Evolutionary conservation across 768 basidiomycete genomes (phyloP).

Genomic region (Termitomyces sp.): DNA sequence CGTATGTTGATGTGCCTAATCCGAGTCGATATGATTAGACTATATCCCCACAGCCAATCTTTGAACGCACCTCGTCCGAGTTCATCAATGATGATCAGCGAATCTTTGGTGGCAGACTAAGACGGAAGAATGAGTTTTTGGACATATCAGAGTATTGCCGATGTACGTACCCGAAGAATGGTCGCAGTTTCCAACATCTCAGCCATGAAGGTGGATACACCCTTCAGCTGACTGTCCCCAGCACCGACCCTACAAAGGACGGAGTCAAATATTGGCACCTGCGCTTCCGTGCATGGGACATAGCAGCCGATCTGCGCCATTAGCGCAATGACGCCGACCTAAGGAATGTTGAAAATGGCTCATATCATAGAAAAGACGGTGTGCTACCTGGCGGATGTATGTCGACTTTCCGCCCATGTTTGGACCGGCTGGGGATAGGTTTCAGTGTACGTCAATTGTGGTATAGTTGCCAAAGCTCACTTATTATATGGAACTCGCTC

Average conservation of each 20-base stretch:
- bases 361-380: background rate
- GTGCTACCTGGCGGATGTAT: slow-evolving; percentile 80
- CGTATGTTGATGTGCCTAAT: slow-evolving; percentile 90
- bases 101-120: slow-evolving; percentile 88
- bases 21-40: background rate
- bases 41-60: background rate
- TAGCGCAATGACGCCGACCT: slow-evolving; percentile 91
- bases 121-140: background rate
- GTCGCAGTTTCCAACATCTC: slow-evolving; percentile 99
- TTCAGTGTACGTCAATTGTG: background rate
- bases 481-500: slow-evolving; percentile 95
- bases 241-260: slow-evolving; percentile 95
- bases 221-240: slow-evolving; percentile 96
- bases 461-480: slow-evolving; percentile 33
- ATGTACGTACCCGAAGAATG: slow-evolving; percentile 71
- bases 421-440: slow-evolving; percentile 66
- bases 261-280: slow-evolving; percentile 91
- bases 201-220: slow-evolving; percentile 98
- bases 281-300: slow-evolving; percentile 87
- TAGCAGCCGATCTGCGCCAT: slow-evolving; percentile 97
- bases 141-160: background rate
- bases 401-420: slow-evolving; percentile 99
- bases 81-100: slow-evolving; percentile 96
- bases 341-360: background rate
- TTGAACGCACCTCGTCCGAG: slow-evolving; percentile 70